phyloP scores from a whole-genome alignment of 208 protist species.

The Trypanosoma congolense region DNA sequence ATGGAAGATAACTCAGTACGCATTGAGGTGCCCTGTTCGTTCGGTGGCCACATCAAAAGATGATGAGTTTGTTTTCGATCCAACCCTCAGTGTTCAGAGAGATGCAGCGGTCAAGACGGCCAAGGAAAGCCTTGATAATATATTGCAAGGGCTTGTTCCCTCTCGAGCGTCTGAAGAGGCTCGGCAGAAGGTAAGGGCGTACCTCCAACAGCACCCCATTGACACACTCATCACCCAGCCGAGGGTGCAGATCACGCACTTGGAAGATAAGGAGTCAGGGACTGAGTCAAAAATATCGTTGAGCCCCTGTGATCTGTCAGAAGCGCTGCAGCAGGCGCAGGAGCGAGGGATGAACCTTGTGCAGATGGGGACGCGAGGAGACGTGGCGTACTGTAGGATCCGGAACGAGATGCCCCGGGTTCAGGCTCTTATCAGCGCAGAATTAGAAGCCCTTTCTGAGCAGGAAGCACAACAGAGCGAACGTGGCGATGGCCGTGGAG shows the following conservation, averaged over 20 bases:
- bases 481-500: constrained; percentile 7
- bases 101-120: constrained; percentile 68
- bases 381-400: constrained; percentile 78
- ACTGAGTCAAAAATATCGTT: constrained; percentile 52
- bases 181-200: constrained; percentile 43
- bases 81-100: constrained; percentile 64
- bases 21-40: background rate
- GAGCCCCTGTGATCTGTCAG: constrained; percentile 56
- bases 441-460: constrained; percentile 40
- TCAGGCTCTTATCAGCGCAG: constrained; percentile 45
- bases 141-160: constrained; percentile 59
- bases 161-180: constrained; percentile 40
- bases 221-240: constrained; percentile 63
- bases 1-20: background rate
- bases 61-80: constrained; percentile 74
- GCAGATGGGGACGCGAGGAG: constrained; percentile 69
- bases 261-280: constrained; percentile 67
- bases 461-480: constrained; percentile 18
- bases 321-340: constrained; percentile 68
- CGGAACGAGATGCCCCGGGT: constrained; percentile 62
- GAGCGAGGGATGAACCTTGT: constrained; percentile 70
- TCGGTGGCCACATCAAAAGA: constrained; percentile 1
- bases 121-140: constrained; percentile 45
- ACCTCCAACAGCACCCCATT: constrained; percentile 74
- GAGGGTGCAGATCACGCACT: constrained; percentile 79